phyloP scores from a whole-genome alignment of 345 rosid genomes.

The Camelina sativa region DNA sequence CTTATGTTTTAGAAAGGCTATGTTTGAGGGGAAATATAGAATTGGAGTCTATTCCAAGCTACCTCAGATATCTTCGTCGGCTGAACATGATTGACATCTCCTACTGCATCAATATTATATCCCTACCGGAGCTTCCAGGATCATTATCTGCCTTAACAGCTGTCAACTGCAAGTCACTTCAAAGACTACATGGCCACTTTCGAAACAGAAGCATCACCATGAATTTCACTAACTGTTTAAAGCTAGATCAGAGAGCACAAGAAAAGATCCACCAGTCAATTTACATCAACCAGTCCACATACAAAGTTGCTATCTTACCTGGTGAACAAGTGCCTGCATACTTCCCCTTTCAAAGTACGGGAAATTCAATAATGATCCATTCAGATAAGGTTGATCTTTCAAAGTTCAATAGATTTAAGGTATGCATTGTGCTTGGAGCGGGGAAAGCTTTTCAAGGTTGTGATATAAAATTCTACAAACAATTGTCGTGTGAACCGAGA shows the following conservation, averaged over 20 bases:
- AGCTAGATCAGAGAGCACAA: background rate
- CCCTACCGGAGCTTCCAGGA: background rate
- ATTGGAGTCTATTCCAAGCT: background rate
- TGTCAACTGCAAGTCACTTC: background rate
- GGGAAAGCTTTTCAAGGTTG: background rate
- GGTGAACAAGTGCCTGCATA: background rate
- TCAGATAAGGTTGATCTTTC: background rate
- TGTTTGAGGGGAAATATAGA: background rate
- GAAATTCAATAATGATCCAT: background rate
- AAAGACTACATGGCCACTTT: background rate
- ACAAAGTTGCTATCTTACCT: background rate
- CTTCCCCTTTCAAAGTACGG: background rate
- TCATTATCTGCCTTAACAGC: background rate
- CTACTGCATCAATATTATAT: background rate
- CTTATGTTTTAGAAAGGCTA: background rate
- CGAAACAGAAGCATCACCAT: background rate
- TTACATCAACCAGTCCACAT: background rate
- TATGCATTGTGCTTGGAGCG: background rate
- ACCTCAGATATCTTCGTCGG: background rate
- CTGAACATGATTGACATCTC: background rate
- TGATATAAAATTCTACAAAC: background rate
- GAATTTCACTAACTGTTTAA: background rate
- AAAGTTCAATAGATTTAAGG: background rate
- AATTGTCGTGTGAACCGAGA: background rate
- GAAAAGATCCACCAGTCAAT: background rate